Evolutionary conservation across 2,329 filamentous ascomycete species (phyloP), one percentile per base, ranked within the genome.

Genomic region (Acephala macrosclerotiorum): DNA sequence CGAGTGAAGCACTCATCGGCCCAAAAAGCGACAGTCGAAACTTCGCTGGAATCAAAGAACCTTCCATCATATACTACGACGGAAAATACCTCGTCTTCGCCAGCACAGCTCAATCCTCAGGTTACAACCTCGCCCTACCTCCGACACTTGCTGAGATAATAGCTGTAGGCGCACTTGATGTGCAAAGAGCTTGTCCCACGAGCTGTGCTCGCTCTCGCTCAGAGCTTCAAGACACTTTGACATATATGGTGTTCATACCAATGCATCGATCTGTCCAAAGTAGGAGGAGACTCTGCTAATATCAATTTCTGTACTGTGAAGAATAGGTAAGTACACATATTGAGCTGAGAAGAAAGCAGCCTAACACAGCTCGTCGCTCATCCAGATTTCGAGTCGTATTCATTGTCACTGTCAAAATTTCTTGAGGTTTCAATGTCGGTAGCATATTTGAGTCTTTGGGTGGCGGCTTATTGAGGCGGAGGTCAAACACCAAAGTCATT

Each of bases 381-480:
- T 61, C 58, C 6, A 61, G 51, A 18, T 25, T 61, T 26, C 58
- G 22, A 5, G 18, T 25, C 29, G 18, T 20, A 4, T n/a, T 5
- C 8, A 16, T 22, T 16, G 9, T 11, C 8, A 18, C 22, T 47
- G 42, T 8, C 11, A 11, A 22, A 53, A 47, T 12, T n/a, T 53
- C 38, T n/a, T 51, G 26, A 36, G 29, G 5, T 7, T 45, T 49
- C 25, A 36, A 7, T 18, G 47, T 35, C 11, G 42, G 26, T 9
- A 53, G 26, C 25, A 33, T 29, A 53, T 61, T 35, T 38, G 58
- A n/a, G 5, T 53, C 42, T 3, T 38, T 61, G 2, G n/a, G 11
- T 16, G 29, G 29, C 38, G 26, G 8, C 35, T 61, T 61, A 22
- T 61, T 61, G 7, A 61, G 58, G 26, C 58, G 42, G 26, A 61